Conservation (phyloP, 1,284 basidiomycete species). For the Cryptococcus neoformans region DNA sequence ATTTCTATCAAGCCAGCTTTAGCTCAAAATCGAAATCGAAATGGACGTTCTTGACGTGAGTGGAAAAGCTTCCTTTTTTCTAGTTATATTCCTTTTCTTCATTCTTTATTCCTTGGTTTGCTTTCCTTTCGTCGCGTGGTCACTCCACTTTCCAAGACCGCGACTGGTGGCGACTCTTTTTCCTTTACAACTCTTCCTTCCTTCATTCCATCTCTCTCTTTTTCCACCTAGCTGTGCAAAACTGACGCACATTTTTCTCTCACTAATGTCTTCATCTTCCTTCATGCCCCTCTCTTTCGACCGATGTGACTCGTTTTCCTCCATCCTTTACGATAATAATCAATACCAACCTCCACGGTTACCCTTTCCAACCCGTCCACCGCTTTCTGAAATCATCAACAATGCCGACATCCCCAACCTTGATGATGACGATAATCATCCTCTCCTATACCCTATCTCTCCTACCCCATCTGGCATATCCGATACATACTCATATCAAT, state of each 20-base stretch:
- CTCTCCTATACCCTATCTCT: too few species aligned
- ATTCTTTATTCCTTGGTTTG: constrained; percentile 1
- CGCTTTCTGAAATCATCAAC: constrained; percentile 4
- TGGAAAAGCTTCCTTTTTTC: not conserved
- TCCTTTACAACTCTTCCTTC: not conserved
- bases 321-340: too few species aligned
- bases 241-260: not conserved
- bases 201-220: not conserved
- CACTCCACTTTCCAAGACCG: not conserved
- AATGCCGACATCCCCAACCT: too few species aligned
- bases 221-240: not conserved
- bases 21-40: too few species aligned
- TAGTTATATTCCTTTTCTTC: constrained; percentile 3
- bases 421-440: not conserved
- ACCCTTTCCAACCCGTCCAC: not conserved
- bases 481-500: too few species aligned
- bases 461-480: not conserved
- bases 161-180: not conserved
- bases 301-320: too few species aligned
- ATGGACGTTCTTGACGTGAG: constrained; percentile 39
- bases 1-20: too few species aligned
- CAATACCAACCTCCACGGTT: not conserved
- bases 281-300: too few species aligned
- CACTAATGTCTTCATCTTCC: not conserved
- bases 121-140: not conserved